Conservation (phyloP, 371 early-diverging fungal species). For the Nematocida sp. region DNA sequence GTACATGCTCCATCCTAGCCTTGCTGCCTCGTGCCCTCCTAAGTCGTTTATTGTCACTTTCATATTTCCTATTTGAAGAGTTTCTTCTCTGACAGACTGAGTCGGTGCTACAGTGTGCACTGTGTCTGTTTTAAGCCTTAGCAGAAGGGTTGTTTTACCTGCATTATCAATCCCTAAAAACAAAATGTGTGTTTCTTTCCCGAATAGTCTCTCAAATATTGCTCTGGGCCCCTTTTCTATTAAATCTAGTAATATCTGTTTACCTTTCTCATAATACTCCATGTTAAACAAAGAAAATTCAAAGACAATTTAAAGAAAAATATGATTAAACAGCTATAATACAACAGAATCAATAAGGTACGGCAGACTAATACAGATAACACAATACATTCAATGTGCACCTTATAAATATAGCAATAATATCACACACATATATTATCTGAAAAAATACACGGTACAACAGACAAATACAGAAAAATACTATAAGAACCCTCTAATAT, state of each 20-base stretch:
- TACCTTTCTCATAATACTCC: slow-evolving; percentile 42
- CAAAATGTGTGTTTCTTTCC: slow-evolving; percentile 90
- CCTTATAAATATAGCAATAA: too few species aligned
- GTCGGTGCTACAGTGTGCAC: slow-evolving; percentile 91
- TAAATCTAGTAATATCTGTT: slow-evolving; percentile 33
- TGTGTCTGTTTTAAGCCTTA: slow-evolving; percentile 96
- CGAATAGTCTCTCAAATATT: slow-evolving; percentile 63
- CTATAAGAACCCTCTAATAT: background rate
- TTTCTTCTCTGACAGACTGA: slow-evolving; percentile 73
- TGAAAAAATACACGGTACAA: too few species aligned
- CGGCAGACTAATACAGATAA: too few species aligned
- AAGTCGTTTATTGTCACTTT: slow-evolving; percentile 67
- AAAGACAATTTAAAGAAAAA: slow-evolving; percentile 16
- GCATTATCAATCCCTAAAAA: slow-evolving; percentile 99
- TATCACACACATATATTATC: too few species aligned
- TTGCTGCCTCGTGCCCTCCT: slow-evolving; percentile 69
- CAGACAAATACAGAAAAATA: too few species aligned
- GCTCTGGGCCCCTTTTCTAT: slow-evolving; percentile 54
- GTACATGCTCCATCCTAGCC: slow-evolving; percentile 70
- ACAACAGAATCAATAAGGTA: background rate
- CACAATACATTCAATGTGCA: too few species aligned
- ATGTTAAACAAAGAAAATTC: slow-evolving; percentile 52
- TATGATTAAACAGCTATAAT: background rate
- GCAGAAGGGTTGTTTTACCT: slow-evolving; percentile 96
- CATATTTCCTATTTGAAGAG: slow-evolving; percentile 70